These are phyloP conservation scores for Candida buenavistaensis DNA, from an alignment of 1,139 yeast species.

Conservation along the genomic window DNA sequence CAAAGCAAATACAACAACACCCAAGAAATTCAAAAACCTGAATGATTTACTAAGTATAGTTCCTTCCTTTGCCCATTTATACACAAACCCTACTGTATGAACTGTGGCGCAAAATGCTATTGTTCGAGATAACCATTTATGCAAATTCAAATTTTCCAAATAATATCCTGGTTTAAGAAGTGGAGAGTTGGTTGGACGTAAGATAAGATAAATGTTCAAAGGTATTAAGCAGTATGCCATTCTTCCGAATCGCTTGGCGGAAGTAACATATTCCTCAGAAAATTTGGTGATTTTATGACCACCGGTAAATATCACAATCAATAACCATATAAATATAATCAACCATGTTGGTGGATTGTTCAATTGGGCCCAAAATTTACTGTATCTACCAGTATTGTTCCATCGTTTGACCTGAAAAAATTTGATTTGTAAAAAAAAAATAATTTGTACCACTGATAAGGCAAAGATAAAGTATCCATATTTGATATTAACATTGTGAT, in stretches of 20 bases:
- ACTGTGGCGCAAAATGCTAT: constrained; percentile 50
- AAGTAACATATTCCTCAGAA: constrained; percentile 21
- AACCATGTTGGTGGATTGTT: constrained; percentile 27
- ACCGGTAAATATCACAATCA: constrained; percentile 21
- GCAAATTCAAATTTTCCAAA: constrained; percentile 56
- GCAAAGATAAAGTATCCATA: constrained; percentile 49
- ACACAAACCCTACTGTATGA: constrained; percentile 60
- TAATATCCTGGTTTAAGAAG: constrained; percentile 58
- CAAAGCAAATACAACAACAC: constrained; percentile 52
- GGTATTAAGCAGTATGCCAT: constrained; percentile 68
- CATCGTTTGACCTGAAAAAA: constrained; percentile 18
- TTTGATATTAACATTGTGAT: constrained; percentile 38
- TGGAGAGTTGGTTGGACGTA: constrained; percentile 47
- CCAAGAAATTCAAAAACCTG: constrained; percentile 55
- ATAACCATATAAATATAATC: constrained; percentile 32
- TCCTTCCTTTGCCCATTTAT: constrained; percentile 44
- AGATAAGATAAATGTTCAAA: constrained; percentile 56
- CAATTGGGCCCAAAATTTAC: constrained; percentile 16
- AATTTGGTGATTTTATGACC: constrained; percentile 23
- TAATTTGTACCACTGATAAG: constrained; percentile 29
- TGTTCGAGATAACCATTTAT: constrained; percentile 79
- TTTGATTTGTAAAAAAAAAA: constrained; percentile 7
- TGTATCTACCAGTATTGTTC: constrained; percentile 24
- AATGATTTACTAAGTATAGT: constrained; percentile 38
- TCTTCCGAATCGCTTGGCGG: constrained; percentile 52